phyloP scores from a whole-genome alignment of 176 grass and related monocot genomes.

The Lolium multiflorum region DNA sequence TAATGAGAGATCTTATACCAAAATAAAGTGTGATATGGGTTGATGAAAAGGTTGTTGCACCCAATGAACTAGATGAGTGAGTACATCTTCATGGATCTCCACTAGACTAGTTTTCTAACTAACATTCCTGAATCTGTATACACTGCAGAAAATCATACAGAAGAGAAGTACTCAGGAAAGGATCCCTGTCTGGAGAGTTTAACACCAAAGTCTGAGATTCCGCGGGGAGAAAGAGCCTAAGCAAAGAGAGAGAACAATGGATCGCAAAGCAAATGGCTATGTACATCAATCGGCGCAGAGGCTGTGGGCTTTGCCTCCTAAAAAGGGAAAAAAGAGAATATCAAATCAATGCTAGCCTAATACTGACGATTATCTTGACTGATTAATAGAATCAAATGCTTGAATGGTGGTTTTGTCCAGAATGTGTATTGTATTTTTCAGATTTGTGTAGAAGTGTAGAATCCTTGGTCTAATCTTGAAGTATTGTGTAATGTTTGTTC shows the following conservation, averaged over 20 bases:
- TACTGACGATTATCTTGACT: no score
- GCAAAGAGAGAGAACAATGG: neutral
- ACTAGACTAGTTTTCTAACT: neutral
- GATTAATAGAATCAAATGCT: no score
- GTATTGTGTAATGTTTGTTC: neutral
- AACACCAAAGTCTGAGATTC: neutral
- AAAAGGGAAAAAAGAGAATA: no score
- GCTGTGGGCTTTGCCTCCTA: no score
- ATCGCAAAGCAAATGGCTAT: neutral
- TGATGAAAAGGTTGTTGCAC: neutral
- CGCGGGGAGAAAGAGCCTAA: neutral
- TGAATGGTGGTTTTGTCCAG: neutral
- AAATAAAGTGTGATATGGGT: neutral
- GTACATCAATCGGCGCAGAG: no score
- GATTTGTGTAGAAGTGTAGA: constrained; percentile 10
- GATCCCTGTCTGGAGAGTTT: neutral
- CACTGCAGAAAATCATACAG: neutral
- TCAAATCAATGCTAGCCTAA: no score
- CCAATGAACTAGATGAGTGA: neutral
- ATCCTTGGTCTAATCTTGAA: constrained; percentile 15
- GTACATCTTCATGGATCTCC: neutral
- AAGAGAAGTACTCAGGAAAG: neutral
- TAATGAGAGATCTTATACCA: neutral
- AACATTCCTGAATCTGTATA: constrained; percentile 1
- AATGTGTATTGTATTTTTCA: neutral